phyloP scores from a whole-genome alignment of 1,284 basidiomycete species.

The Malassezia sympodialis region DNA sequence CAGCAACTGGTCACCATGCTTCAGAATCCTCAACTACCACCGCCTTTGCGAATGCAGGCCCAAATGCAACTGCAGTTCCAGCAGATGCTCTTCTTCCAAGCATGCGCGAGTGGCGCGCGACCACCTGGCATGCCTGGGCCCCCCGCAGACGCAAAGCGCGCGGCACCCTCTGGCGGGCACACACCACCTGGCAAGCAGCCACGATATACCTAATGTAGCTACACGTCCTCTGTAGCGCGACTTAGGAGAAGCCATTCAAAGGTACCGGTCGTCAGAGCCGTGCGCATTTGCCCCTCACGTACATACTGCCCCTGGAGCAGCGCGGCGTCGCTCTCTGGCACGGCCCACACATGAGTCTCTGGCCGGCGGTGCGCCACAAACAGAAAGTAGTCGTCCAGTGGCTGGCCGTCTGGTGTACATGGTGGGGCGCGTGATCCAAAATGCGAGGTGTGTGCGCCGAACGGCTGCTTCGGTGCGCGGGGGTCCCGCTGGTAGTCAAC shows the following conservation, averaged over 20 bases:
- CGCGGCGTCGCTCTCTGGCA: slow-evolving; percentile 22
- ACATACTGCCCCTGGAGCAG: slow-evolving; percentile 23
- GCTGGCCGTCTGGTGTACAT: slow-evolving; percentile 13
- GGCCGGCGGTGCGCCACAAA: slow-evolving; percentile 2
- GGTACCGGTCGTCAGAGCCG: slow-evolving; percentile 19
- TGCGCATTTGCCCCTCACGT: background rate
- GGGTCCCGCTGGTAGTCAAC: slow-evolving; percentile 47
- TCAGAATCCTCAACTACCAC: slow-evolving; percentile 38
- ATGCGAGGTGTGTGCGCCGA: slow-evolving; percentile 3
- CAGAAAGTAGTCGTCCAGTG: slow-evolving; percentile 13
- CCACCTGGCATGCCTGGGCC: background rate
- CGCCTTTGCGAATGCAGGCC: slow-evolving; percentile 43
- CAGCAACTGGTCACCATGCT: slow-evolving; percentile 46
- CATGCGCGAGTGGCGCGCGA: background rate
- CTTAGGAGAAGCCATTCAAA: slow-evolving; percentile 34
- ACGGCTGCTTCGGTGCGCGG: background rate
- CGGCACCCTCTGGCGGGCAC: background rate
- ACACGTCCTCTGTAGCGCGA: background rate
- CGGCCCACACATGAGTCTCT: background rate
- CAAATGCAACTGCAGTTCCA: slow-evolving; percentile 46
- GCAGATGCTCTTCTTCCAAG: slow-evolving; percentile 38
- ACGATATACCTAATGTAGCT: slow-evolving; percentile 8
- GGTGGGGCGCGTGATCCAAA: background rate
- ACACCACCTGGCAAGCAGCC: background rate
- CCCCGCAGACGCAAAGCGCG: background rate